phyloP scores from a whole-genome alignment of 305 asterid species.

The Fraxinus nigra region DNA sequence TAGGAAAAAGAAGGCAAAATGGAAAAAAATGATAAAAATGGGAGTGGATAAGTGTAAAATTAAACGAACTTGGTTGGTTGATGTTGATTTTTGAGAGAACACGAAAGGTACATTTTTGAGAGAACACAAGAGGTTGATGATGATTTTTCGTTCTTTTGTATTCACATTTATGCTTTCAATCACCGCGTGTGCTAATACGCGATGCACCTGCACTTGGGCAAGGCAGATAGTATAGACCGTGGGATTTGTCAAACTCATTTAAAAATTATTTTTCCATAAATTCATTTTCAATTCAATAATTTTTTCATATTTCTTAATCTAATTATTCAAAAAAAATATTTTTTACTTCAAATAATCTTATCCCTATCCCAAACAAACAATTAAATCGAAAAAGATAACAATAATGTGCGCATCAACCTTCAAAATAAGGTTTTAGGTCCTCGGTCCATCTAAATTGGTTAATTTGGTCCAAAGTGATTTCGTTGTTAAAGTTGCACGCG shows the following conservation, averaged over 20 bases:
- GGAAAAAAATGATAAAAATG: too few relatives aligned
- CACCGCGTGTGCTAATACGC: background rate
- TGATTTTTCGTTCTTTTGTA: background rate
- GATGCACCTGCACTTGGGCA: background rate
- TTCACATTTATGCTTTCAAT: background rate
- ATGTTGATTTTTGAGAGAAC: background rate
- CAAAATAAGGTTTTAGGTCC: background rate
- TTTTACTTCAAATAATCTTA: background rate
- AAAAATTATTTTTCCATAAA: background rate
- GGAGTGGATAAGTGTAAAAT: background rate
- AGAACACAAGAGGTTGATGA: background rate
- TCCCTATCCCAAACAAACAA: background rate
- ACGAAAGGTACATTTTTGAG: background rate
- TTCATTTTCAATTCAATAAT: background rate
- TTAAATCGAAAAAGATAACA: background rate
- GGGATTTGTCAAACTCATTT: background rate
- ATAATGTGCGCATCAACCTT: background rate
- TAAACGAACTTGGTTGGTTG: background rate
- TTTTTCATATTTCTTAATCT: background rate
- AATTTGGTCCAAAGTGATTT: background rate
- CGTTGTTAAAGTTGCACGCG: background rate
- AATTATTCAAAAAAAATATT: background rate
- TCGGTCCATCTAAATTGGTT: background rate
- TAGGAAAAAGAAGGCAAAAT: background rate
- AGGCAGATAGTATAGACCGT: background rate